Percentiles rank a stretch among this genome's conserved stretches.
phyloP scores from a whole-genome alignment of 2,329 filamentous ascomycete species.

The Thermothelomyces thermophilus region DNA sequence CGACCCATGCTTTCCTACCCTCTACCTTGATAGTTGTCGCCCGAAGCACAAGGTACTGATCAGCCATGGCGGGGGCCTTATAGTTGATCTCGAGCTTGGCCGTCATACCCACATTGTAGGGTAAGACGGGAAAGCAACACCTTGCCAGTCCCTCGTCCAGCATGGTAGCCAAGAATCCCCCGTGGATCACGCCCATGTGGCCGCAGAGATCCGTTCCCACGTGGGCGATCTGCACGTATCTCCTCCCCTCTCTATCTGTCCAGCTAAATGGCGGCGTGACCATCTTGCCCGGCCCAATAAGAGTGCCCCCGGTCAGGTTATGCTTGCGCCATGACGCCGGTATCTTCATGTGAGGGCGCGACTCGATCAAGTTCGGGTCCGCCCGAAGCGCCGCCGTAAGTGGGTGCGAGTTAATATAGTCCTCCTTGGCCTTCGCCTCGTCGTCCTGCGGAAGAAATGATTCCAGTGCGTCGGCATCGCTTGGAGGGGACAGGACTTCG shows the following conservation, averaged over 20 bases:
- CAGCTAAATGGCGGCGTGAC: constrained; percentile 77
- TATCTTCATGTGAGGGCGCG: constrained; percentile 81
- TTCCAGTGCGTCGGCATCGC: constrained; percentile 64
- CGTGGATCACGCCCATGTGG: constrained; percentile 85
- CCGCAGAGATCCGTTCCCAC: constrained; percentile 77
- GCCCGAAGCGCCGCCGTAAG: constrained; percentile 62
- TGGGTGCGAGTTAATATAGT: constrained; percentile 68
- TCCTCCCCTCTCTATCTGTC: constrained; percentile 62
- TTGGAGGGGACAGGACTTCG: constrained; percentile 41
- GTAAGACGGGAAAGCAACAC: constrained; percentile 82
- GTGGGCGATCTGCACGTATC: constrained; percentile 66
- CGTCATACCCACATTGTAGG: constrained; percentile 79
- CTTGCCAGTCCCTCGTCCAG: constrained; percentile 84
- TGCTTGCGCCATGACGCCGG: constrained; percentile 61
- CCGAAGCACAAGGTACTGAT: constrained; percentile 67
- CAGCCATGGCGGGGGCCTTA: constrained; percentile 68
- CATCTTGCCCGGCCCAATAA: constrained; percentile 69
- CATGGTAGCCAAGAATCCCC: constrained; percentile 84
- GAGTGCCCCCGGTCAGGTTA: constrained; percentile 75
- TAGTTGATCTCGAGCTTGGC: constrained; percentile 82
- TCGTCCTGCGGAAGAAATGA: constrained; percentile 56
- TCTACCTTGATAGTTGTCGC: constrained; percentile 80
- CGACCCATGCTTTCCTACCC: constrained; percentile 90
- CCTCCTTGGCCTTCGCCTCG: constrained; percentile 56
- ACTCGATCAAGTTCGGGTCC: constrained; percentile 62